phyloP scores from a whole-genome alignment of 306 rosid species.

The Rosa rugosa region DNA sequence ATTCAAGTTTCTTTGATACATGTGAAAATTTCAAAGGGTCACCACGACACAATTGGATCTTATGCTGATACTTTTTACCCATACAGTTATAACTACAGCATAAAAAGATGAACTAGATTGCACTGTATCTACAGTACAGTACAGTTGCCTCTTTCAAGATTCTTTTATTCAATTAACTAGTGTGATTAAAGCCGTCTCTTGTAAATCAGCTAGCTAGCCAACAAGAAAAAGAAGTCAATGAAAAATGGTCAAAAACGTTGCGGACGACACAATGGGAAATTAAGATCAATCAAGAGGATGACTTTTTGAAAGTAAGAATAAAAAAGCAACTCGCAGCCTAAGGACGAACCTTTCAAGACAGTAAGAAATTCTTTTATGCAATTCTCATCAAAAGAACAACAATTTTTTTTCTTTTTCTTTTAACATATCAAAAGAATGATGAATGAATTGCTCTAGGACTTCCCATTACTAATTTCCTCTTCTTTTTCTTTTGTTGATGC shows the following conservation, averaged over 20 bases:
- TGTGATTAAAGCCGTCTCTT: slow-evolving; percentile 26
- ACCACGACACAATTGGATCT: slow-evolving; percentile 27
- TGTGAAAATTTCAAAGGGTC: slow-evolving; percentile 10
- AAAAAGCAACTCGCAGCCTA: slow-evolving; percentile 40
- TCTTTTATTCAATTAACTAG: slow-evolving; percentile 13
- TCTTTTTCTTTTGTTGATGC: slow-evolving; percentile 33
- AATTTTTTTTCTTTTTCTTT: background rate
- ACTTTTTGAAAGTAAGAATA: slow-evolving; percentile 45
- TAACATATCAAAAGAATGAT: slow-evolving; percentile 44
- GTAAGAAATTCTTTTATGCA: slow-evolving; percentile 1
- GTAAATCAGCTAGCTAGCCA: slow-evolving; percentile 39
- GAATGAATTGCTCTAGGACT: slow-evolving; percentile 33
- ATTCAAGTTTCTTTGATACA: slow-evolving; percentile 27
- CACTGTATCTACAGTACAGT: slow-evolving; percentile 37
- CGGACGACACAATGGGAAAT: slow-evolving; percentile 38
- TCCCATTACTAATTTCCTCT: slow-evolving; percentile 17
- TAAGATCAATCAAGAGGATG: slow-evolving; percentile 32
- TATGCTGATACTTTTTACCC: slow-evolving; percentile 38
- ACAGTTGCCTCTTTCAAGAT: slow-evolving; percentile 38
- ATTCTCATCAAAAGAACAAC: background rate
- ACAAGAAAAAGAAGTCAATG: slow-evolving; percentile 47
- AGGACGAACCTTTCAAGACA: slow-evolving; percentile 45
- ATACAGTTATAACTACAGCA: slow-evolving; percentile 48
- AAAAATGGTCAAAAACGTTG: slow-evolving; percentile 45
- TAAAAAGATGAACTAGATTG: slow-evolving; percentile 51